Base-by-base conservation (phyloP, 768 basidiomycete species). In the Favolaschia claudopus region DNA sequence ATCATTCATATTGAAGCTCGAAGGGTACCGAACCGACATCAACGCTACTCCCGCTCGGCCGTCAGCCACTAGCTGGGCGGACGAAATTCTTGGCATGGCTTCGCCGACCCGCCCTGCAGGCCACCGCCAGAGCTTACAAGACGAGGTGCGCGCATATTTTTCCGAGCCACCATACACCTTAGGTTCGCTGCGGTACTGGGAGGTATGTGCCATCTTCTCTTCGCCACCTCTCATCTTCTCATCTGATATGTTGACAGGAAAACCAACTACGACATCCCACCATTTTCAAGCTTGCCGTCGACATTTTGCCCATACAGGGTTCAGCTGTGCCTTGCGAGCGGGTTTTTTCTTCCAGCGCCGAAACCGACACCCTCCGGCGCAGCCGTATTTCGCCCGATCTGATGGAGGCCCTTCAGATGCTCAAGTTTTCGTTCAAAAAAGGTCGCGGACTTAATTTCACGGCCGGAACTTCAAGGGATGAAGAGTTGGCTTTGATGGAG, bases 241-340 rank as follows among this genome's bases (percentile, higher is more conserved):
- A 20, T 25, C 22, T 48, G 24, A 19, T 48, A 15, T 3, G 24
- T 24, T 10, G 4, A n/a, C 20, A 56, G 46, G 55, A 56, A 10
- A 56, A 28, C 37, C 55, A 56, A n/a, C 55, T 56, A 2, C 55
- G 55, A 33, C 19, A 56, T 17, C 55, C 55, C 9, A 56, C 55
- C 10, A 40, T 56, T 2, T 56, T 56, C 37, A 33, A 15, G 12
- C 34, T 49, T 17, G 52, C 52, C 3, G 12, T 54, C 15, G 43
- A 54, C 32, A 43, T 43, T 7, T 19, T 54, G 22, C 42, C 52
- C 0, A 54, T 54, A 14, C 52, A 54, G 32, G 52, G 52, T 4
- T 54, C 52, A 9, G 42, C 52, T 7, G 43, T 54, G 1, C 52
- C 52, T 2, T 54, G 52, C n/a, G 43, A 54, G 31, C 52, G 52